Conservation (phyloP, 371 early-diverging fungal species). For the Mucor plumbeus region DNA sequence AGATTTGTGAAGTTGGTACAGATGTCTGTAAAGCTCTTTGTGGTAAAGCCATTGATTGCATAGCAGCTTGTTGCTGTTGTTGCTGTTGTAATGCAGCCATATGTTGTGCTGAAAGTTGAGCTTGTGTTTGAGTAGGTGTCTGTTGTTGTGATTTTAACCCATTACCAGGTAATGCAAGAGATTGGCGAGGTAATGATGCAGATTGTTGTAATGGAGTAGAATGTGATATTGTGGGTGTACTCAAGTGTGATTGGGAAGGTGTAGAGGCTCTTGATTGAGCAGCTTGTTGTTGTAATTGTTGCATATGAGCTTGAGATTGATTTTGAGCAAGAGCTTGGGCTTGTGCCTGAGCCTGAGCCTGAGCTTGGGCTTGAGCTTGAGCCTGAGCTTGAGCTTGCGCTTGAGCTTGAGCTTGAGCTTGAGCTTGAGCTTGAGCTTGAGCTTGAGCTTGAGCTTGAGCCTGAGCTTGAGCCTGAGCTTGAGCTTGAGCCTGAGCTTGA, state of each 20-base stretch:
- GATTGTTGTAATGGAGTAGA: constrained; percentile 30
- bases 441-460: constrained; percentile 22
- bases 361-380: constrained; percentile 26
- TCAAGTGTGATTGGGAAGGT: constrained; percentile 44
- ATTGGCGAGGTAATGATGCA: constrained; percentile 31
- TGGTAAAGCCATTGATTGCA: constrained; percentile 26
- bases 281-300: constrained; percentile 36
- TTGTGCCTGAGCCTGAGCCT: constrained; percentile 24
- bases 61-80: constrained; percentile 24
- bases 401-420: constrained; percentile 34
- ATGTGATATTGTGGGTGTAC: constrained; percentile 36
- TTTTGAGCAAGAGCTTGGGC: constrained; percentile 19
- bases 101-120: constrained; percentile 34
- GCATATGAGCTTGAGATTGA: constrained; percentile 29
- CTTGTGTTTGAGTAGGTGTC: constrained; percentile 36
- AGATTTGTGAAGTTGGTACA: constrained; percentile 36
- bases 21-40: constrained; percentile 24
- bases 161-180: constrained; percentile 27
- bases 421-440: constrained; percentile 31
- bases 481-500: constrained; percentile 28
- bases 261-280: constrained; percentile 48
- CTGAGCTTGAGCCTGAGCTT: constrained; percentile 29
- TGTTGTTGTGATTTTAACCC: constrained; percentile 27
- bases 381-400: constrained; percentile 34
- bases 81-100: constrained; percentile 30